Conservation (phyloP, 2,329 filamentous ascomycete genomes). For the Ophiostoma populinum region DNA sequence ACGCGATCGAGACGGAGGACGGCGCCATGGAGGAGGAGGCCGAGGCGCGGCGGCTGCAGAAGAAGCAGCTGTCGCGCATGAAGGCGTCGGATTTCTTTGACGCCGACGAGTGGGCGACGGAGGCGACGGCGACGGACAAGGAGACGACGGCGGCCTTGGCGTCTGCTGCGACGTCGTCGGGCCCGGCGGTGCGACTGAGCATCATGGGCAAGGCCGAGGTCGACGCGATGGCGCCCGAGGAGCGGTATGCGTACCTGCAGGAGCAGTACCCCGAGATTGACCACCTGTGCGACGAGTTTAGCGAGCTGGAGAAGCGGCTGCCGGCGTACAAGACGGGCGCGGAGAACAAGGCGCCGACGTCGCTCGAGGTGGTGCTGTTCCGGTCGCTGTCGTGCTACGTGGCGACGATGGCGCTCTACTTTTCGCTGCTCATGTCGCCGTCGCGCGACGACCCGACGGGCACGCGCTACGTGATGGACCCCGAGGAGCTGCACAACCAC, state of each 20-base stretch:
- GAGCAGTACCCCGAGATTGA: slow-evolving; percentile 86
- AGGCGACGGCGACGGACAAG: slow-evolving; percentile 13
- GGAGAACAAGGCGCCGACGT: slow-evolving; percentile 30
- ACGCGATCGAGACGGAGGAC: slow-evolving; percentile 46
- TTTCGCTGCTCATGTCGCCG: slow-evolving; percentile 77
- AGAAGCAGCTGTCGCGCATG: slow-evolving; percentile 82
- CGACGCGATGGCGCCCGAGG: slow-evolving; percentile 57
- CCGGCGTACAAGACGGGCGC: slow-evolving; percentile 39
- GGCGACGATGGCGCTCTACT: slow-evolving; percentile 79
- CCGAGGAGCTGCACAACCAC: slow-evolving; percentile 72
- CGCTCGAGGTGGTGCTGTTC: slow-evolving; percentile 53
- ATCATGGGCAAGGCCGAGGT: slow-evolving; percentile 70
- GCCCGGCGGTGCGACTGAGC: slow-evolving; percentile 57
- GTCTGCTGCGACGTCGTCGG: not conserved
- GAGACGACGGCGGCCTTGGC: slow-evolving; percentile 17
- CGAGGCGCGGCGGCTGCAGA: slow-evolving; percentile 74
- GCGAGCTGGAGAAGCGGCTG: slow-evolving; percentile 51
- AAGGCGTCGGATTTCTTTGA: slow-evolving; percentile 89
- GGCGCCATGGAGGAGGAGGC: slow-evolving; percentile 78
- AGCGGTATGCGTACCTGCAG: slow-evolving; percentile 58
- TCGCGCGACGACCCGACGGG: slow-evolving; percentile 37
- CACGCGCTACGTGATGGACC: slow-evolving; percentile 44
- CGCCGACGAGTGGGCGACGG: slow-evolving; percentile 63
- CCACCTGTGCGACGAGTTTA: slow-evolving; percentile 63
- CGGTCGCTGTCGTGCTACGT: slow-evolving; percentile 75